phyloP scores from a whole-genome alignment of 768 basidiomycete species.

The Tricholoma flavovirens region DNA sequence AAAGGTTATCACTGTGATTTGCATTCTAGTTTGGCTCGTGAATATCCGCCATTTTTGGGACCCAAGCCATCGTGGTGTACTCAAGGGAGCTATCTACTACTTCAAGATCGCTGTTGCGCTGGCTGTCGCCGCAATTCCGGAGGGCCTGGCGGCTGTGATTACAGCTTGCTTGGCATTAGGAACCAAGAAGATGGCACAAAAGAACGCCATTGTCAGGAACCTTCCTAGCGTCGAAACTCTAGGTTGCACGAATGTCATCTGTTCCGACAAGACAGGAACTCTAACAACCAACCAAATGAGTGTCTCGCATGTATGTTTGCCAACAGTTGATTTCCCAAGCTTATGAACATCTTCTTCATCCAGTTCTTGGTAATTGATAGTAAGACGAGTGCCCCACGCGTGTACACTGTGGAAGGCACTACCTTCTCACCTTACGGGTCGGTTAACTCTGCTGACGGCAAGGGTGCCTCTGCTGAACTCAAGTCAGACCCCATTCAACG shows the following conservation, averaged over 20 bases:
- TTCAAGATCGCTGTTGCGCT: conserved; percentile 99
- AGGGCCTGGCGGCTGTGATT: conserved; percentile 97
- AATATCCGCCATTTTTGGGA: conserved; percentile 97
- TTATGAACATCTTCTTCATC: not conserved
- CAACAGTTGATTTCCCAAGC: not conserved
- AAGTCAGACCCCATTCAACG: conserved; percentile 69
- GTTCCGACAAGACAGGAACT: conserved; percentile 97
- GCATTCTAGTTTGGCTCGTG: conserved; percentile 95
- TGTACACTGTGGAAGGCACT: conserved; percentile 85
- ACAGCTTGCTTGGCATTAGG: conserved; percentile 95
- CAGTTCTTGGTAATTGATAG: conserved; percentile 76
- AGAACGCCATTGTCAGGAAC: conserved; percentile 96
- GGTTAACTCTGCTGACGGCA: conserved; percentile 62
- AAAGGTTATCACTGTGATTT: conserved; percentile 96
- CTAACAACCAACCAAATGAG: conserved; percentile 98
- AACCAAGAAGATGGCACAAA: conserved; percentile 99
- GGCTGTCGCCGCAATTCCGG: conserved; percentile 98
- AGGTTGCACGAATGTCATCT: conserved; percentile 97
- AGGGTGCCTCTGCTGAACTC: conserved; percentile 51
- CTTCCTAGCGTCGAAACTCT: conserved; percentile 96
- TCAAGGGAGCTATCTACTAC: conserved; percentile 97
- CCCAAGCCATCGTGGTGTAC: conserved; percentile 81
- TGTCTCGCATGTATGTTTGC: conserved; percentile 61
- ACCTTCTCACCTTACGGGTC: conserved; percentile 86
- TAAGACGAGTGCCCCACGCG: conserved; percentile 41